Evolutionary conservation across 352 stramenopile genomes (phyloP).

Genomic region (Globisporangium recalcitrans): DNA sequence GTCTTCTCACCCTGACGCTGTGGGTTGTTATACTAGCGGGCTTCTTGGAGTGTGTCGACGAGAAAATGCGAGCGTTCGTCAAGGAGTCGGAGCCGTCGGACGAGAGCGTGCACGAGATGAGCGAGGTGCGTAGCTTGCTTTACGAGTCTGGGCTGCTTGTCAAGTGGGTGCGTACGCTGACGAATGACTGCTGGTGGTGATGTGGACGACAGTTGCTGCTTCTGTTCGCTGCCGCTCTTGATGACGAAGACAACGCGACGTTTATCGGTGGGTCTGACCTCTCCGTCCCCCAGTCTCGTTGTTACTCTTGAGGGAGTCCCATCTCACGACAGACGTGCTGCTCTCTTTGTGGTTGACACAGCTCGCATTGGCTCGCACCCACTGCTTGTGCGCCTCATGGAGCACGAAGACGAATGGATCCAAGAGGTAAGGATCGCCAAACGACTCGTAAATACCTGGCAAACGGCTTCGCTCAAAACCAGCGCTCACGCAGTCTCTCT

Average conservation of each 20-base stretch:
- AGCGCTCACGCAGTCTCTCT: neutral
- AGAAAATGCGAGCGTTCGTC: slow-evolving; percentile 45
- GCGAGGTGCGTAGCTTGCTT: slow-evolving; percentile 26
- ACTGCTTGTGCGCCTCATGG: slow-evolving; percentile 70
- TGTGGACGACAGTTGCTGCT: slow-evolving; percentile 26
- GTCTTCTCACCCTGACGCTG: neutral
- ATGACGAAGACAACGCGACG: slow-evolving; percentile 79
- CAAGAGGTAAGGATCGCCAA: slow-evolving; percentile 39
- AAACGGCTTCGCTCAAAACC: neutral
- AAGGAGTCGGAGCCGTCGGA: slow-evolving; percentile 19
- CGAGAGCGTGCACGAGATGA: slow-evolving; percentile 32
- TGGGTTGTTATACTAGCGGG: slow-evolving; percentile 31
- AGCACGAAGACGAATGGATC: slow-evolving; percentile 70
- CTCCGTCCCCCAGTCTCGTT: neutral
- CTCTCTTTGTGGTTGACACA: slow-evolving; percentile 10
- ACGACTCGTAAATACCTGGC: neutral
- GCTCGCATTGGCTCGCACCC: slow-evolving; percentile 61
- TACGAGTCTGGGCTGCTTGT: too few relatives aligned
- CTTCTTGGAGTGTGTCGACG: slow-evolving; percentile 50
- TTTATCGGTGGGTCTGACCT: slow-evolving; percentile 42
- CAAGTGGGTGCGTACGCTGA: neutral
- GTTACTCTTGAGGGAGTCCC: neutral
- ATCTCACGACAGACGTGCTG: neutral
- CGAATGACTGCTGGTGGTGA: neutral
- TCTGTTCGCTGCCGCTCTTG: slow-evolving; percentile 47